These are phyloP conservation scores for Alternaria metachromatica DNA, from an alignment of 2,329 filamentous ascomycete species.

Conservation along the genomic window DNA sequence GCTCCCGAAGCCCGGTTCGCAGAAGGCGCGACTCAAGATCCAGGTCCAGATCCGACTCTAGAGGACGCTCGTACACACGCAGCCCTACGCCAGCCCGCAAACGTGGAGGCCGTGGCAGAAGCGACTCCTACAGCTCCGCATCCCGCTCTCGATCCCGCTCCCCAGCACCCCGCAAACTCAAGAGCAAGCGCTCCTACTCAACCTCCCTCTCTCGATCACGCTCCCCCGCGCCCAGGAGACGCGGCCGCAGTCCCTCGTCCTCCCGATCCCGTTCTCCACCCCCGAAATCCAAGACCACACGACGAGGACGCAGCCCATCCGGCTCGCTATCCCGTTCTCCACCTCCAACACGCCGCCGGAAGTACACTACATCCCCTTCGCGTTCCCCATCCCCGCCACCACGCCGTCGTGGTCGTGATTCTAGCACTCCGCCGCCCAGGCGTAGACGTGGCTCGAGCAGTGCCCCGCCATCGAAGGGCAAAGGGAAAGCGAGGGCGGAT, in stretches of 20 bases:
- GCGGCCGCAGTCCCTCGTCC: constrained; percentile 28
- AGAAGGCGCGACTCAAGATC: constrained; percentile 31
- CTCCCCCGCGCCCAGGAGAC: constrained; percentile 30
- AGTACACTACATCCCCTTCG: constrained; percentile 1
- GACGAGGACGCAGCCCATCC: constrained; percentile 24
- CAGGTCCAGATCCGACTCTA: constrained; percentile 34
- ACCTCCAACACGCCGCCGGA: constrained; percentile 4
- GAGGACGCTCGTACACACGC: constrained; percentile 39
- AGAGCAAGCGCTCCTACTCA: constrained; percentile 29
- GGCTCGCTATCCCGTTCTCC: constrained; percentile 14
- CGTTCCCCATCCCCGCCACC: neutral
- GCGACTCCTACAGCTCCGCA: constrained; percentile 26
- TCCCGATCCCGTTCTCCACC: constrained; percentile 27
- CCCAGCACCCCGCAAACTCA: constrained; percentile 27
- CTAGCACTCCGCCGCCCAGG: constrained; percentile 1
- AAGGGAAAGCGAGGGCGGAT: neutral
- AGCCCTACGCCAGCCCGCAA: constrained; percentile 35
- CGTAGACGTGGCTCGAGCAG: constrained; percentile 10
- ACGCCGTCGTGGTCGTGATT: neutral
- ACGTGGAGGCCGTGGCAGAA: constrained; percentile 27
- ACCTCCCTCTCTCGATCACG: constrained; percentile 28
- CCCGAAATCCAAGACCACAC: constrained; percentile 15
- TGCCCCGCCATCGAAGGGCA: neutral
- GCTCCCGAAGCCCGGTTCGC: constrained; percentile 31
- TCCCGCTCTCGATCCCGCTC: constrained; percentile 37